A percentile compares a stretch with the other conserved stretches of the same genome.
Evolutionary conservation across 306 rosid species (phyloP).

Genomic region (Sicyos baderoa): DNA sequence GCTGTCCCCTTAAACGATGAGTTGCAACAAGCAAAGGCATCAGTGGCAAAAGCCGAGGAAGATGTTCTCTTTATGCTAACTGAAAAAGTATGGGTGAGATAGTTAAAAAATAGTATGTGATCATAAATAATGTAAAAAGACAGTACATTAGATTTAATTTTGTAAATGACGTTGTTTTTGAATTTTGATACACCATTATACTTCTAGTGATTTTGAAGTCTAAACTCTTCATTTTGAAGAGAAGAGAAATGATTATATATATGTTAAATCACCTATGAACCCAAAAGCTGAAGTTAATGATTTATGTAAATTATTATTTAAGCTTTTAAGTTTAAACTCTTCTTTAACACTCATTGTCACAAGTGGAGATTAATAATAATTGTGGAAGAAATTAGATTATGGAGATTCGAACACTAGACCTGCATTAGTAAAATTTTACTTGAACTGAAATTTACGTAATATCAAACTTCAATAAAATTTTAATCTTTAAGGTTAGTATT

Average conservation of each 20-base stretch:
- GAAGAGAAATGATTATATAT: neutral
- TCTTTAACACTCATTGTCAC: too few relatives aligned
- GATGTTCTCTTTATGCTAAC: conserved; percentile 71
- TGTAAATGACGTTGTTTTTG: neutral
- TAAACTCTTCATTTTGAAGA: neutral
- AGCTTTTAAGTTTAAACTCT: too few relatives aligned
- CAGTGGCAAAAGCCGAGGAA: conserved; percentile 71
- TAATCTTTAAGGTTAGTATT: neutral
- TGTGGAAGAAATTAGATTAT: neutral
- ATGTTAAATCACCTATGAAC: neutral
- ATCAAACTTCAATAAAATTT: neutral
- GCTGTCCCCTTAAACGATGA: conserved; percentile 80
- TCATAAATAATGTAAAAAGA: conserved; percentile 8
- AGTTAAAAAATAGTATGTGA: neutral
- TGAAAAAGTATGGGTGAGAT: conserved; percentile 49
- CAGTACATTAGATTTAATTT: neutral
- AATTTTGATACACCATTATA: neutral
- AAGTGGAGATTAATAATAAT: neutral
- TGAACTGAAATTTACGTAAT: too few relatives aligned
- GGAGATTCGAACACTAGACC: neutral
- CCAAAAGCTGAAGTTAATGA: neutral
- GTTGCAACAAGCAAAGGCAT: conserved; percentile 69
- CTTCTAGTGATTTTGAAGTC: neutral
- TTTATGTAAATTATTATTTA: neutral
- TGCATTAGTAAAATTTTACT: neutral